Conservation (phyloP, 1,139 yeast species). For the Suhomyces choctaworum region DNA sequence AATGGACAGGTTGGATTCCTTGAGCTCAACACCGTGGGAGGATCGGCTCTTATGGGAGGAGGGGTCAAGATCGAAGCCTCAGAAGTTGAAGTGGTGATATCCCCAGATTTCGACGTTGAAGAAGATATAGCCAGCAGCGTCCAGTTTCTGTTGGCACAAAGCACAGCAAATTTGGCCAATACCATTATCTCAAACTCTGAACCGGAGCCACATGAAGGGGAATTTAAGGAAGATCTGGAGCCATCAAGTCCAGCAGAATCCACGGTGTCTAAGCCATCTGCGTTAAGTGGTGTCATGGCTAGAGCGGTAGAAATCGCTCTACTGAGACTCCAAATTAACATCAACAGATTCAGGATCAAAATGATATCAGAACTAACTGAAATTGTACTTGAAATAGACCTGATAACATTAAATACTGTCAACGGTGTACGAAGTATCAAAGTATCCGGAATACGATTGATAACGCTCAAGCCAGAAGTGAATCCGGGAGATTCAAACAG, state of each 20-base stretch:
- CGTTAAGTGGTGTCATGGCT: conserved; percentile 57
- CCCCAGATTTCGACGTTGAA: conserved; percentile 42
- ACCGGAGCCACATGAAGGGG: conserved; percentile 17
- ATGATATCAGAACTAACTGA: conserved; percentile 52
- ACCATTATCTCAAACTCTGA: conserved; percentile 46
- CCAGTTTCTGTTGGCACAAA: conserved; percentile 55
- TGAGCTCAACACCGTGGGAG: conserved; percentile 34
- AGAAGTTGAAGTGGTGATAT: conserved; percentile 57
- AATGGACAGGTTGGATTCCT: conserved; percentile 61
- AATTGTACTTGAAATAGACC: conserved; percentile 45
- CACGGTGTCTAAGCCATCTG: conserved; percentile 24
- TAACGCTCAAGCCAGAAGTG: conserved; percentile 40
- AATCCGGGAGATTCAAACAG: conserved; percentile 29
- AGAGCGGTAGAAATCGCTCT: conserved; percentile 70
- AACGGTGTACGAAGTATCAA: conserved; percentile 50
- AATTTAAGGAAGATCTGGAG: conserved; percentile 9
- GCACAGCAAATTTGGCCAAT: conserved; percentile 65
- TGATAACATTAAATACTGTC: conserved; percentile 39
- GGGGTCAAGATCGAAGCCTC: conserved; percentile 65
- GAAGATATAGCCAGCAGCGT: conserved; percentile 33
- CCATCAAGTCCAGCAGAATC: conserved; percentile 12
- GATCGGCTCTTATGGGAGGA: conserved; percentile 44
- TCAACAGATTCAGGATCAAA: conserved; percentile 47
- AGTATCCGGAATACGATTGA: conserved; percentile 39
- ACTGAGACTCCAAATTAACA: conserved; percentile 54